Evolutionary conservation across 1,284 basidiomycete genomes (phyloP), one percentile per base, ranked within the genome.

Genomic region (Sanghuangporus sanghuang): DNA sequence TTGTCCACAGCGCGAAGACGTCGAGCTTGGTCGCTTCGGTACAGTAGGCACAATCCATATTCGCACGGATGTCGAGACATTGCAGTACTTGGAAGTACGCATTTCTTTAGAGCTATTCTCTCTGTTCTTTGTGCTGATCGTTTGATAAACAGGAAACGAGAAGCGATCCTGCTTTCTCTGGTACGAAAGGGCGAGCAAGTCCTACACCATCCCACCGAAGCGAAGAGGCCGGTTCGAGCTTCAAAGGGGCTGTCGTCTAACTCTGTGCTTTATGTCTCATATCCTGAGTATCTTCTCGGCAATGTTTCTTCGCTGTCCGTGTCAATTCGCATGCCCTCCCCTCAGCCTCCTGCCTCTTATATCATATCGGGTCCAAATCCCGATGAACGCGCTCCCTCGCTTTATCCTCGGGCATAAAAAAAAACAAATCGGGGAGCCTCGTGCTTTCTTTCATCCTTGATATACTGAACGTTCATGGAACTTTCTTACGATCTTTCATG

Each of bases 11-110:
- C 56, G 55, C 14, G 62, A 58, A 4, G 62, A 63, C 11, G 36
- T 58, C 38, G 56, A 63, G 16, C 62, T 63, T 23, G 57, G 52
- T 23, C 50, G 52, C n/a, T 18, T 53, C n/a, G 42, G 49, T 50
- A 50, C 56, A 9, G 12, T 52, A n/a, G 52, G 39, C 14, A 35
- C 62, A 12, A 63, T 63, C 9, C 62, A 63, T 27, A 63, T 63
- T 9, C 62, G 50, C 27, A 63, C 62, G 8, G 56, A 58, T n/a
- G 52, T 59, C 21, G 62, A 63, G 27, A 63, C 62, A 12, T 39
- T 54, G 14, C 62, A 59, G 7, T 54, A 62, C 42, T 35, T 42
- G 16, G 61, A 62, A 9, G 61, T 62, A 21, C 42, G 55, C 52
- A 3, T n/a, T 9, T 14, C 38, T 18, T 23, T 36, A 3, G 27